Evolutionary conservation across 176 grass and related monocot genomes (phyloP), one percentile per base, ranked within the genome.

Genomic region (Metroxylon sagu): DNA sequence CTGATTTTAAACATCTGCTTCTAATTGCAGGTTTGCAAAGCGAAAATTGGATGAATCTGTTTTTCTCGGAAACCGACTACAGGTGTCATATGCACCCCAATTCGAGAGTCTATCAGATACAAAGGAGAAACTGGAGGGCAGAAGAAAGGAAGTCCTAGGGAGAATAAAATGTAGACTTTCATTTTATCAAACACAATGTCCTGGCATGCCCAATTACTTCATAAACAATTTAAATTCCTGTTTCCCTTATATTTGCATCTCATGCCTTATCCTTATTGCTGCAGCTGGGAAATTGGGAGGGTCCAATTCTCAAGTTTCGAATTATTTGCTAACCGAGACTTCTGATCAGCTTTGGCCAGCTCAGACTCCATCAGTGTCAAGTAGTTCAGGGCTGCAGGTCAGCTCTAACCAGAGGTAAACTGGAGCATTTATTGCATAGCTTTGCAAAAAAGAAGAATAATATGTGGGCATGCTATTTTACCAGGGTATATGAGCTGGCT

Each of bases 121-220:
- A 14, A 88, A 83, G 72, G 87, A 92, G 62, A 98, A 98, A 82
- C 76, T 98, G 23, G 87, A 98, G 76, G 73, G 53, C 50, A 80
- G 87, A 72, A 92, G 76, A 70, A 81, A 64, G 26, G 84, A 92
- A 89, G 81, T 92, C 19, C 70, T 92, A 31, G 48, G 63, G 55
- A 79, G 87, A 60, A 88, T 80, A 59, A 79, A 79, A 77, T 71
- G 93, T 97, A 53, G 60, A 75, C 30, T 74, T 68, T 23, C 62
- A 52, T 59, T 19, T 54, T 62, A 5, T 30, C 50, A n/a, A 19
- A 43, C 5, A 43, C 5, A 23, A 23, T 23, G 1, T 23, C 21
- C 21, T 23, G 21, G 21, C 17, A n/a, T 52, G 1, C 7, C 18
- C 2, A 30, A 19, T 7, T 35, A n/a, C 4, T 21, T 30, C 10